Percentiles rank a stretch among this genome's conserved stretches.
phyloP scores from a whole-genome alignment of 768 basidiomycete species.

The Pulveroboletus frians region DNA sequence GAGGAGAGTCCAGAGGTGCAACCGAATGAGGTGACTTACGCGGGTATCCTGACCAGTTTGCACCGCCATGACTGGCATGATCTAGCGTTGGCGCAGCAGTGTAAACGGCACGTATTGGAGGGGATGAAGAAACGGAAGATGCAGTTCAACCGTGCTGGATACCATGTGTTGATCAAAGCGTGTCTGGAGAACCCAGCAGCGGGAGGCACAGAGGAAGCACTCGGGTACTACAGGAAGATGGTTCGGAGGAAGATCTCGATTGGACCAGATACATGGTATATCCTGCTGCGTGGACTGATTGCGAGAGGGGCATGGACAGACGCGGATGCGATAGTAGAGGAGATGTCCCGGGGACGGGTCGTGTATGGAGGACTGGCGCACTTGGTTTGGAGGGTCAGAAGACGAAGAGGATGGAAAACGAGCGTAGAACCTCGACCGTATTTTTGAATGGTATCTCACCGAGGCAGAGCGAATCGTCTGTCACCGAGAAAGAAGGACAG shows the following conservation, averaged over 20 bases:
- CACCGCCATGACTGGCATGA: constrained; percentile 54
- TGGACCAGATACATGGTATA: constrained; percentile 68
- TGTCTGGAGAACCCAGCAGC: constrained; percentile 49
- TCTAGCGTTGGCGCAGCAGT: constrained; percentile 39
- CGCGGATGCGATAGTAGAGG: constrained; percentile 55
- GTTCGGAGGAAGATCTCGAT: constrained; percentile 40
- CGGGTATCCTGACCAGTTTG: constrained; percentile 68
- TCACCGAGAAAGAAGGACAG: constrained; percentile 59
- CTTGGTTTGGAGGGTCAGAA: constrained; percentile 48
- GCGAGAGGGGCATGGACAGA: constrained; percentile 53
- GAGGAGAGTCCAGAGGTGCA: constrained; percentile 46
- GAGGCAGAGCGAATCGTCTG: constrained; percentile 7
- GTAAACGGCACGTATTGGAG: constrained; percentile 44
- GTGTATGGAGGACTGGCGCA: constrained; percentile 42
- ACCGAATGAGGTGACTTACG: constrained; percentile 83
- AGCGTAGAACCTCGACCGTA: constrained; percentile 27
- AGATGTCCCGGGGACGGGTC: constrained; percentile 49
- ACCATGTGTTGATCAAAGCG: constrained; percentile 72
- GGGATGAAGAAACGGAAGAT: constrained; percentile 57
- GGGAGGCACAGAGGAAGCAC: constrained; percentile 49
- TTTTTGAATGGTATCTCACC: constrained; percentile 13
- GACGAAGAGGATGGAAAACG: constrained; percentile 32
- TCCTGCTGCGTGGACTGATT: constrained; percentile 63
- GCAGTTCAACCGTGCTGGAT: constrained; percentile 56
- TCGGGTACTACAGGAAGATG: constrained; percentile 63